Base-by-base conservation (phyloP, 1,139 yeast genomes). In the Pichia sp. region DNA sequence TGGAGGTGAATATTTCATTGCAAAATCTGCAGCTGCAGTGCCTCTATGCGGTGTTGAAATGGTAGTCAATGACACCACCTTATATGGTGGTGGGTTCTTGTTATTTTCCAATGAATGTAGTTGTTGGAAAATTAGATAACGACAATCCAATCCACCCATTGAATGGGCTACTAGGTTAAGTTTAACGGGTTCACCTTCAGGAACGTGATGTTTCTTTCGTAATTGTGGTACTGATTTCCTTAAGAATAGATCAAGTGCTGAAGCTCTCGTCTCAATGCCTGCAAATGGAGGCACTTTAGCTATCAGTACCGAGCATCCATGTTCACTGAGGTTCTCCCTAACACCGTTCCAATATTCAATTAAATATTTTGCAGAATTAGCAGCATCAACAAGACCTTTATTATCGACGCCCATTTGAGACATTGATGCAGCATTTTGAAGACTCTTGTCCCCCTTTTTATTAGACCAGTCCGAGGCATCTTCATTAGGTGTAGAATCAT, bases 91-190 rank as follows among this genome's bases (percentile, higher is more conserved):
- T 23, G 26, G 8, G 22, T 21, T 21, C 22, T 21, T 8, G 11
- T 21, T 21, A 21, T 8, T 13, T 11, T 23, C 14, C 14, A 8
- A n/a, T n/a, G n/a, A n/a, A 5, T 7, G 12, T 14, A 25, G 8
- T 14, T 15, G 27, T 14, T 11, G n/a, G n/a, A n/a, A n/a, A 2
- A 85, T 81, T 47, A 87, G 59, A 52, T 79, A 84, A 34, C 96
- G 60, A 27, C 88, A 74, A 55, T 87, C 96, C 28, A 87, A 61
- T 0, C 96, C 96, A 8, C 96, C 96, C 96, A 87, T 86, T 0
- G 95, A 85, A 54, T 87, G 96, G n/a, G 94, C 93, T 16, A 87
- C 67, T 27, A 87, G 58, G 53, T 87, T 87, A 13, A 87, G 62
- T 42, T 75, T 74, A 21, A 67, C 53, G 31, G 63, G 66, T 25